Evolutionary conservation across 257 asterid species (phyloP).

Genomic region (Solanum neorickii): DNA sequence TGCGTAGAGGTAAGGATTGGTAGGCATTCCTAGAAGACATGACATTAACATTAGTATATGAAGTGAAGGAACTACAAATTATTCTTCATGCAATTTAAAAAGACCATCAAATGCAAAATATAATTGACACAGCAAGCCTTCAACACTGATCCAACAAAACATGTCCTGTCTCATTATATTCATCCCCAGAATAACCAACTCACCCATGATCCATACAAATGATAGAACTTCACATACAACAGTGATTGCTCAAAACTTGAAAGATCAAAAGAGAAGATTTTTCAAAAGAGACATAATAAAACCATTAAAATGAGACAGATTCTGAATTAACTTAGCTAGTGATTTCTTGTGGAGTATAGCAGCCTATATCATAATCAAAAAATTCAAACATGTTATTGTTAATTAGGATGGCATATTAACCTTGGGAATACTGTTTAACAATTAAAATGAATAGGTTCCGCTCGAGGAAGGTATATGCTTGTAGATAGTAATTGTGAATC

Average conservation of each 20-base stretch:
- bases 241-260: neutral
- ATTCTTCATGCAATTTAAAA: neutral
- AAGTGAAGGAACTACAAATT: neutral
- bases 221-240: neutral
- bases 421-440: neutral
- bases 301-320: neutral
- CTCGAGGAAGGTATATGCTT: neutral
- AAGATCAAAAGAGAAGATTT: neutral
- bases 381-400: neutral
- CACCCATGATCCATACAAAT: neutral
- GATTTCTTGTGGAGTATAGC: neutral
- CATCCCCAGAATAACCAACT: neutral
- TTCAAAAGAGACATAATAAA: neutral
- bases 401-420: neutral
- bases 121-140: neutral
- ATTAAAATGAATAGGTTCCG: neutral
- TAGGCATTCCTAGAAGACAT: conserved; percentile 60
- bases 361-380: neutral
- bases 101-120: neutral
- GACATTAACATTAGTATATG: neutral
- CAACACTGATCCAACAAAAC: neutral
- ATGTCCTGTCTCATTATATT: neutral
- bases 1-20: conserved; percentile 68
- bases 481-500: neutral
- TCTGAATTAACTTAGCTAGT: neutral